A percentile compares a stretch with the other conserved stretches of the same genome.
Evolutionary conservation across 139 green algal species (phyloP).

Genomic region (Chlorella sp.): DNA sequence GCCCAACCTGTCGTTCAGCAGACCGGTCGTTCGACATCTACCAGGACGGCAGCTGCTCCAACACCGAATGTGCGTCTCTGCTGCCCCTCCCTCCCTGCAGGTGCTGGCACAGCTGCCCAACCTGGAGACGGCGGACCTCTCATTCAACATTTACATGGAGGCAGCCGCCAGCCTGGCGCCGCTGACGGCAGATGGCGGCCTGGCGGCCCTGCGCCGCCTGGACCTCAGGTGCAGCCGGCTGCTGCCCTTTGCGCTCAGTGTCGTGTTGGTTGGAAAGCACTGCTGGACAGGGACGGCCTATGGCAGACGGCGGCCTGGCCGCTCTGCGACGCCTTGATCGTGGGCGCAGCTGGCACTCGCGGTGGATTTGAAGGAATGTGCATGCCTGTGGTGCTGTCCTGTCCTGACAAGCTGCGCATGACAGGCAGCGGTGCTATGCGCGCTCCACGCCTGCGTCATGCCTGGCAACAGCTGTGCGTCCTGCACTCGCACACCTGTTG

Average conservation of each 20-base stretch:
- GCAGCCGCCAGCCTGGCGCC: neutral
- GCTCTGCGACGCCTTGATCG: slow-evolving; percentile 15
- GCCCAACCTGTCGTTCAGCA: no score
- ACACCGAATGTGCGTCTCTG: no score
- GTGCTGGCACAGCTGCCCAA: slow-evolving; percentile 20
- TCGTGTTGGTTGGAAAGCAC: neutral
- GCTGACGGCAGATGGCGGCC: neutral
- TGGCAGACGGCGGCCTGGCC: neutral
- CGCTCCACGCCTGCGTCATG: no score
- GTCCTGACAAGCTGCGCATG: no score
- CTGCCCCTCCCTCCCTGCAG: neutral
- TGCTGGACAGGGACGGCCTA: neutral
- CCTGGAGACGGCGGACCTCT: slow-evolving; percentile 30
- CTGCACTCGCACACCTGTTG: neutral
- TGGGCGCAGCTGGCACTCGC: neutral
- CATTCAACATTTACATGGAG: slow-evolving; percentile 41
- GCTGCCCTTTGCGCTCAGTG: no score
- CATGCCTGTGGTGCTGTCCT: no score
- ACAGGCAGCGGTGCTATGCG: neutral
- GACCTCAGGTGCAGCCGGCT: slow-evolving; percentile 14
- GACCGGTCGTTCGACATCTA: no score
- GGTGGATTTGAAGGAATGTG: no score
- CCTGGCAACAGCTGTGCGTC: no score
- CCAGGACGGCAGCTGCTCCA: no score
- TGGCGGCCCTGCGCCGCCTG: neutral